phyloP scores from a whole-genome alignment of 2,329 filamentous ascomycete genomes.

The Rosellinia necatrix region DNA sequence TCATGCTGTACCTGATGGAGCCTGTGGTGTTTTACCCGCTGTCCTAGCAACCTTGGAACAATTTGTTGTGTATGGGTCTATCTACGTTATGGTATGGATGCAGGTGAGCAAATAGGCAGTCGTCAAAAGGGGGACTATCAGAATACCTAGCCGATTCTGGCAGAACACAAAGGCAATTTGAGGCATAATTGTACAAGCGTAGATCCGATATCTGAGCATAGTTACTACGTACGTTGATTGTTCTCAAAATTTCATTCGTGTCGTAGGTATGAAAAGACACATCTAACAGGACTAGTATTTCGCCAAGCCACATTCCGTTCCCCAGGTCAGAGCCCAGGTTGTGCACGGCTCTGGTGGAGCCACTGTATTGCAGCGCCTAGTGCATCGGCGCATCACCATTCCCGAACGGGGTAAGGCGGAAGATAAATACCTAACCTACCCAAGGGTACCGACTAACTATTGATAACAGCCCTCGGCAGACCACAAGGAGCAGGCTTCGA shows the following conservation, averaged over 20 bases:
- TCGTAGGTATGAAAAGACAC: conserved; percentile 22
- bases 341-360: conserved; percentile 15
- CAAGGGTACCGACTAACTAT: too few species aligned
- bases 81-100: too few species aligned
- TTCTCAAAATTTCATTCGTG: too few species aligned
- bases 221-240: too few species aligned
- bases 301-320: conserved; percentile 28
- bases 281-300: conserved; percentile 24
- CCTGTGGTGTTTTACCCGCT: not conserved
- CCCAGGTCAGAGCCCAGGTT: conserved; percentile 15
- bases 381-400: conserved; percentile 14
- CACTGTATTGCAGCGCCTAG: conserved; percentile 14
- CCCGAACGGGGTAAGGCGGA: conserved; percentile 15
- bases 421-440: too few species aligned
- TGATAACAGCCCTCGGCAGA: not conserved
- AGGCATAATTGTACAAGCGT: too few species aligned
- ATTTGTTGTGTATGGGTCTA: not conserved
- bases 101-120: too few species aligned
- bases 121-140: too few species aligned
- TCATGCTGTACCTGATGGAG: conserved; percentile 18
- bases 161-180: too few species aligned
- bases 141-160: too few species aligned
- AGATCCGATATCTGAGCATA: too few species aligned
- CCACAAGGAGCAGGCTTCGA: not conserved
- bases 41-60: not conserved